Evolutionary conservation across 2,329 filamentous ascomycete genomes (phyloP).

Genomic region (Fusarium chuoi): DNA sequence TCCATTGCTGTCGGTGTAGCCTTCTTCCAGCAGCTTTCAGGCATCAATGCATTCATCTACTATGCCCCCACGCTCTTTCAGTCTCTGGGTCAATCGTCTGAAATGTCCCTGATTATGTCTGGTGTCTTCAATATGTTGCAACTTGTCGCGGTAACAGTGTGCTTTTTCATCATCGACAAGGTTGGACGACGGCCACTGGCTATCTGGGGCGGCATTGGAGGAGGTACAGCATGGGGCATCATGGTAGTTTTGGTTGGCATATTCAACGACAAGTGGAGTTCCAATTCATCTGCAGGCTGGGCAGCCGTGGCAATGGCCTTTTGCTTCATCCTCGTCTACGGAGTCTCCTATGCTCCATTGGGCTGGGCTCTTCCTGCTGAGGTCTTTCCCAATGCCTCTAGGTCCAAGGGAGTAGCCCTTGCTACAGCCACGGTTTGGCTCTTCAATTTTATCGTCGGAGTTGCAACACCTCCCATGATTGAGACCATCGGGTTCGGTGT

Average conservation of each 20-base stretch:
- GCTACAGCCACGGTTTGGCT: slow-evolving; percentile 51
- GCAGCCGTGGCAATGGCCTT: slow-evolving; percentile 27
- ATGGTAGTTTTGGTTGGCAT: slow-evolving; percentile 33
- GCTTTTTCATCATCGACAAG: slow-evolving; percentile 46
- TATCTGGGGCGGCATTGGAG: slow-evolving; percentile 29
- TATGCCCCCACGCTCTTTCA: slow-evolving; percentile 44
- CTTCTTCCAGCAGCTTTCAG: slow-evolving; percentile 42
- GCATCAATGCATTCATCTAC: slow-evolving; percentile 36
- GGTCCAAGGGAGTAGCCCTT: slow-evolving; percentile 51
- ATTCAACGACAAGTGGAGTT: slow-evolving; percentile 26
- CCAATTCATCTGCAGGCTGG: slow-evolving; percentile 18
- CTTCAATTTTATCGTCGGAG: slow-evolving; percentile 53
- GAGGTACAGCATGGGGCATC: slow-evolving; percentile 6
- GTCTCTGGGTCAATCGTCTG: slow-evolving; percentile 41
- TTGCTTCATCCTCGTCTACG: slow-evolving; percentile 11
- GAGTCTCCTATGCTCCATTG: slow-evolving; percentile 47
- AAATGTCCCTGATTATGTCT: slow-evolving; percentile 47
- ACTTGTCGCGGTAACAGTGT: slow-evolving; percentile 44
- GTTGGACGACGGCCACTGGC: slow-evolving; percentile 44
- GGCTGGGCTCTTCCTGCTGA: slow-evolving; percentile 52
- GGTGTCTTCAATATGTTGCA: slow-evolving; percentile 50
- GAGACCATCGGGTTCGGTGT: slow-evolving; percentile 59
- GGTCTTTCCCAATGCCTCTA: slow-evolving; percentile 48
- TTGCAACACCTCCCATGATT: slow-evolving; percentile 65
- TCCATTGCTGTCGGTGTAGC: slow-evolving; percentile 30